Percentiles rank a stretch among this genome's conserved stretches.
phyloP scores from a whole-genome alignment of 768 basidiomycete species.

The Podaxis pistillaris region DNA sequence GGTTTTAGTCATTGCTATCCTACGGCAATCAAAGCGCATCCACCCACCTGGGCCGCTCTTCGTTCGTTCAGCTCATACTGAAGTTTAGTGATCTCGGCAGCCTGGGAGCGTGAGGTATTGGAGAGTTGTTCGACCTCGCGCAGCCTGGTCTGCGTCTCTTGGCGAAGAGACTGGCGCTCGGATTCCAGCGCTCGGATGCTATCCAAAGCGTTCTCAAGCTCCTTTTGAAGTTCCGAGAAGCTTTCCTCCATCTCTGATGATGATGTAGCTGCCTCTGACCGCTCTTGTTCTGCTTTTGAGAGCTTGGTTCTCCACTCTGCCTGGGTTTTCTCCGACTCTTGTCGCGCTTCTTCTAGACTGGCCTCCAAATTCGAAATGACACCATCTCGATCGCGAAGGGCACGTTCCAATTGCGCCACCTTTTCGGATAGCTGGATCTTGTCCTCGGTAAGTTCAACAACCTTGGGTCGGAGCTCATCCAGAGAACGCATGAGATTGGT shows the following conservation, averaged over 20 bases:
- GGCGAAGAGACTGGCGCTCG: constrained; percentile 60
- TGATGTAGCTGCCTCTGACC: constrained; percentile 43
- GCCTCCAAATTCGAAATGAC: constrained; percentile 62
- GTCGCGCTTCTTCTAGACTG: constrained; percentile 51
- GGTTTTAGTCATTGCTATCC: background rate
- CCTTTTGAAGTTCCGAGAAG: constrained; percentile 59
- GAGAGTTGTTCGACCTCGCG: constrained; percentile 60
- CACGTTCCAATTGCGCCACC: constrained; percentile 52
- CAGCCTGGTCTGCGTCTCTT: constrained; percentile 50
- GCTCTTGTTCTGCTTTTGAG: constrained; percentile 52
- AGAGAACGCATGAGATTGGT: constrained; percentile 76
- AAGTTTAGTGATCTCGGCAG: constrained; percentile 52
- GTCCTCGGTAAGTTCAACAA: constrained; percentile 73
- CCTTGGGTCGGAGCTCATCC: constrained; percentile 84
- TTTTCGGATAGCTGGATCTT: constrained; percentile 71
- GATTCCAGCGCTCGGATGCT: constrained; percentile 60
- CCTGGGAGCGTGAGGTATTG: constrained; percentile 41
- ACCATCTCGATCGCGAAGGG: constrained; percentile 52
- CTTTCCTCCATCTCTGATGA: constrained; percentile 61
- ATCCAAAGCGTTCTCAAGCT: constrained; percentile 52
- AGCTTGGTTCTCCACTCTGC: constrained; percentile 44
- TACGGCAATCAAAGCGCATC: constrained; percentile 1
- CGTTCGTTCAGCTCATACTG: constrained; percentile 52
- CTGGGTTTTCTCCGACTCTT: constrained; percentile 46
- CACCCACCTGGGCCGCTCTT: constrained; percentile 35